Conservation (phyloP, 2,329 filamentous ascomycete species). For the Biscogniauxia mediterranea region DNA sequence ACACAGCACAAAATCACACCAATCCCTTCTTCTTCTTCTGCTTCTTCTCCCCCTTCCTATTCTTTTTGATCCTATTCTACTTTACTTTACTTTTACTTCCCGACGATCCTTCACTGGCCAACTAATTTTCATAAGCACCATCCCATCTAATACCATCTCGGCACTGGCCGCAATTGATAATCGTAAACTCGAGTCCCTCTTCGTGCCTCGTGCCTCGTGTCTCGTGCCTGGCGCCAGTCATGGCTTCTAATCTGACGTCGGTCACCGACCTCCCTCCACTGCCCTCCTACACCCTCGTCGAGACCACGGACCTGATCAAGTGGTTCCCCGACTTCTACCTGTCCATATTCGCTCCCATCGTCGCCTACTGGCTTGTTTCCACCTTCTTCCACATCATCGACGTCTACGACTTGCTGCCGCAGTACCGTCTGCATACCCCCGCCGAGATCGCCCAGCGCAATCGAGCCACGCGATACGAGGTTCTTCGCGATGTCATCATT, state of each 20-base stretch:
- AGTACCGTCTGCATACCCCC: slow-evolving; percentile 93
- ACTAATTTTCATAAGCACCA: background rate
- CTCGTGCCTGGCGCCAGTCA: slow-evolving; percentile 22
- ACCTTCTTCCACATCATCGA: slow-evolving; percentile 87
- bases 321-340: slow-evolving; percentile 81
- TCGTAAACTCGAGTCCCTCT: background rate
- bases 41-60: slow-evolving; percentile 17
- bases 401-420: slow-evolving; percentile 77
- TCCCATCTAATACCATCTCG: too few species aligned
- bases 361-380: slow-evolving; percentile 87
- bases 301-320: slow-evolving; percentile 69
- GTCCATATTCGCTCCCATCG: slow-evolving; percentile 70
- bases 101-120: slow-evolving; percentile 12
- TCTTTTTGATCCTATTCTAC: slow-evolving; percentile 4
- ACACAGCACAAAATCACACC: slow-evolving; percentile 8
- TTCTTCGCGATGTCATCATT: slow-evolving; percentile 84
- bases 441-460: slow-evolving; percentile 87
- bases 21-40: slow-evolving; percentile 17
- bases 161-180: slow-evolving; percentile 17
- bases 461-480: slow-evolving; percentile 79
- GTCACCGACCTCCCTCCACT: slow-evolving; percentile 74
- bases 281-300: slow-evolving; percentile 72
- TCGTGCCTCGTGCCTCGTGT: too few species aligned
- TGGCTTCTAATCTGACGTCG: slow-evolving; percentile 51
- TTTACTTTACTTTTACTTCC: slow-evolving; percentile 7